Evolutionary conservation across 2,329 filamentous ascomycete genomes (phyloP), one percentile per base, ranked within the genome.

Genomic region (Septoria petroselini): DNA sequence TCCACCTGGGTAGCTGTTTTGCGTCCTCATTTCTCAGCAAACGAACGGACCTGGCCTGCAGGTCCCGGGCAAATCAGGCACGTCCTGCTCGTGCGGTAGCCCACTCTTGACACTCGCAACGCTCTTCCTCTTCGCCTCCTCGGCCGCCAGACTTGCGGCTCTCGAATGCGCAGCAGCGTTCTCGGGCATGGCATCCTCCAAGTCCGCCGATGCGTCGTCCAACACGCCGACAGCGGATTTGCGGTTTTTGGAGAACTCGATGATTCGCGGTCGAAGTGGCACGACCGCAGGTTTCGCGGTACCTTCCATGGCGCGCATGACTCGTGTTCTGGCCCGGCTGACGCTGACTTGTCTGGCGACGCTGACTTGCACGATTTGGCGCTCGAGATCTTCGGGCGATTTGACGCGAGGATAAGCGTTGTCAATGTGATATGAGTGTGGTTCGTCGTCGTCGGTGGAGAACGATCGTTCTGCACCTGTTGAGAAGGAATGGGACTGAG

Each of bases 221-320:
- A 64, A 55, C 38, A 65, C 47, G 2, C 62, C 63, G 19, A 63
- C 53, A 23, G 61, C 63, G 43, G 64, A 67, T 58, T 65, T 66
- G 31, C 65, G 53, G 35, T 63, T 61, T 48, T 56, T 59, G 7
- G 41, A 52, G 50, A 68, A 41, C 34, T 67, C 62, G 38, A 68
- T 65, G 2, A 68, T 59, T 23, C 60, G 50, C 15, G 66, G 66
- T 18, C 57, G 40, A 11, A 67, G 29, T 9, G 64, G 64, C 43
- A 62, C 62, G 41, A 61, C 65, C 14, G 51, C 59, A 12, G 41
- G 43, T 33, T 45, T 45, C 25, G 51, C 58, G 39, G 45, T 54
- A 27, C 56, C 53, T 33, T 47, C 43, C 43, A 47, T 47, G 15
- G 61, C 60, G 37, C 53, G 47, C 50, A 60, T 53, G 1, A 63